Evolutionary conservation across 352 stramenopile genomes (phyloP), one percentile per base, ranked within the genome.

Genomic region (Phytophthora cajani): DNA sequence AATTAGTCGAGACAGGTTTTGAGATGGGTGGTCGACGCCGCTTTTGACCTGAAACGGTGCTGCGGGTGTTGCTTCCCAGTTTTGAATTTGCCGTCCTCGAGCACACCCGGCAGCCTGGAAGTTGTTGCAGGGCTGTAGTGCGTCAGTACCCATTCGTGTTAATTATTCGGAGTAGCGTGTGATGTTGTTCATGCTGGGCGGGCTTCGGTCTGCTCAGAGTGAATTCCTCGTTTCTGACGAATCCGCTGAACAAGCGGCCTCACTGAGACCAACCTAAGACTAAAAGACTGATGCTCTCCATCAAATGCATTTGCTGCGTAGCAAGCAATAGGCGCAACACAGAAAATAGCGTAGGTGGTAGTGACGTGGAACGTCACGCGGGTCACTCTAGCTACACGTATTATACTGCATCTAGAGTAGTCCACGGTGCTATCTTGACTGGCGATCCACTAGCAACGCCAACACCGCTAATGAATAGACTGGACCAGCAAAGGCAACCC

Each of bases 221-320:
- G 87, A 94, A 94, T 94, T 94, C 87, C 87, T 94, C 87, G 87
- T 93, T 94, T 93, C 87, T 94, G 87, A 94, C 75, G 72, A 78
- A 80, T 89, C 79, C 87, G 85, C 87, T 94, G 87, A 71, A 87
- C 75, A 94, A 94, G 87, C 77, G 85, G 78, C 79, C 85, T 93
- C 85, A 82, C 78, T 94, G 87, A 93, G 87, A 93, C 87, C 78
- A 94, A 91, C 79, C 61, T 80, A 88, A 82, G 85, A 89, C 84
- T 82, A 81, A 82, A 64, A 51, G 79, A 91, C 87, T 94, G 86
- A 93, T 91, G 86, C 82, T 79, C 77, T 79, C 69, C 30, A 53
- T 57, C 32, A 55, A 74, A 53, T 32, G 3, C 53, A 51, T 49
- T 53, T 62, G 8, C 8, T 36, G 32, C 32, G 32, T 36, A 12